Evolutionary conservation across 805 yeast species (phyloP).

Genomic region (Kodamaea kaohsiungensis): DNA sequence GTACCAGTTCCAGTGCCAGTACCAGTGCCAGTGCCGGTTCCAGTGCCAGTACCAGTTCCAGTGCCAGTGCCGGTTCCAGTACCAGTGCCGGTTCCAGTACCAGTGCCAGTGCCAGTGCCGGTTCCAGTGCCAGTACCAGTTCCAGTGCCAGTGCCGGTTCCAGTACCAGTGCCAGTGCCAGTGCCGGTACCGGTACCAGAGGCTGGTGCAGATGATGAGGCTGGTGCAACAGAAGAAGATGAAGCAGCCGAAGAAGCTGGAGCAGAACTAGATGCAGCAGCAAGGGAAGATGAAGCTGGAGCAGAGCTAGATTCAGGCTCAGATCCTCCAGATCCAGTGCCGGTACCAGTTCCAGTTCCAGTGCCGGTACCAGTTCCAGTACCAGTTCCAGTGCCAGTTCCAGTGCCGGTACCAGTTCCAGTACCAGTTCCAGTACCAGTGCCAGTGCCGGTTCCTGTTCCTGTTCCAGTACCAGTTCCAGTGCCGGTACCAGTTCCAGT

Average conservation of each 20-base stretch:
- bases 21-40: too few species aligned
- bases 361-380: neutral
- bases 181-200: too few species aligned
- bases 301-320: neutral
- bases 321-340: neutral
- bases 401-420: neutral
- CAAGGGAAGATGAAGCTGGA: neutral
- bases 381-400: neutral
- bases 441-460: neutral
- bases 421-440: neutral
- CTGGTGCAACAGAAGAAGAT: conserved; percentile 10
- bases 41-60: too few species aligned
- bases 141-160: too few species aligned
- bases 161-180: too few species aligned
- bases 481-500: neutral
- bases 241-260: conserved; percentile 11
- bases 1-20: too few species aligned
- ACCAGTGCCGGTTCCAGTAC: too few species aligned
- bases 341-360: neutral
- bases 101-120: too few species aligned
- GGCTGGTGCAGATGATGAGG: neutral
- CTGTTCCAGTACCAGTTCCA: neutral
- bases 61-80: too few species aligned
- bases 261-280: neutral
- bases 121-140: too few species aligned